These are phyloP conservation scores for Melampsora americana DNA, from an alignment of 1,284 basidiomycete genomes.

Conservation along the genomic window DNA sequence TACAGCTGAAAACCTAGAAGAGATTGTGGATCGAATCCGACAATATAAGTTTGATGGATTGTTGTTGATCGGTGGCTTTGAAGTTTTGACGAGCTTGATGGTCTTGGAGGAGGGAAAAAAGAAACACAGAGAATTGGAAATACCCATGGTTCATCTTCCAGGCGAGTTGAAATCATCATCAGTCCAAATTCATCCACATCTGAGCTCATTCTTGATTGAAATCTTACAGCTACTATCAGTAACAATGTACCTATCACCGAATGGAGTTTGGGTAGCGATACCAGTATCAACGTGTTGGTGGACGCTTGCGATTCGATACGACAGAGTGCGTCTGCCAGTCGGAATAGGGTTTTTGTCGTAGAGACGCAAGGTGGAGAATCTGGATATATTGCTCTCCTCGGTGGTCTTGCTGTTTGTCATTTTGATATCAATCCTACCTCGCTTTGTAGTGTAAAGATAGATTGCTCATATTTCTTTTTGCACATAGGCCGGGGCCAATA, in stretches of 20 bases:
- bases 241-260: slow-evolving; percentile 98
- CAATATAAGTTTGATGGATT: slow-evolving; percentile 76
- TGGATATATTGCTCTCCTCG: slow-evolving; percentile 91
- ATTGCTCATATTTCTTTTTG: slow-evolving; percentile 33
- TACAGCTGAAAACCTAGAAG: slow-evolving; percentile 73
- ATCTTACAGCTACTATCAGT: slow-evolving; percentile 73
- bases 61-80: slow-evolving; percentile 91
- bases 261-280: slow-evolving; percentile 90
- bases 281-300: slow-evolving; percentile 92
- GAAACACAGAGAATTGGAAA: slow-evolving; percentile 83
- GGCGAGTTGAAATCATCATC: slow-evolving; percentile 32
- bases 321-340: slow-evolving; percentile 90
- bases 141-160: slow-evolving; percentile 87
- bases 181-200: background rate
- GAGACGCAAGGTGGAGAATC: slow-evolving; percentile 97
- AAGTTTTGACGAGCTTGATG: slow-evolving; percentile 78
- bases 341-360: slow-evolving; percentile 94
- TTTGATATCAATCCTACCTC: too few species aligned
- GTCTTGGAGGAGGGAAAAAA: slow-evolving; percentile 75
- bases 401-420: slow-evolving; percentile 78
- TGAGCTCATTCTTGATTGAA: background rate
- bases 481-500: slow-evolving; percentile 80
- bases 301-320: slow-evolving; percentile 97
- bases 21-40: slow-evolving; percentile 82
- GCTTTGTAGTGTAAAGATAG: too few species aligned